A percentile compares a stretch with the other conserved stretches of the same genome.
phyloP scores from a whole-genome alignment of 78 protist genomes.

The Corallochytrium limacisporum region DNA sequence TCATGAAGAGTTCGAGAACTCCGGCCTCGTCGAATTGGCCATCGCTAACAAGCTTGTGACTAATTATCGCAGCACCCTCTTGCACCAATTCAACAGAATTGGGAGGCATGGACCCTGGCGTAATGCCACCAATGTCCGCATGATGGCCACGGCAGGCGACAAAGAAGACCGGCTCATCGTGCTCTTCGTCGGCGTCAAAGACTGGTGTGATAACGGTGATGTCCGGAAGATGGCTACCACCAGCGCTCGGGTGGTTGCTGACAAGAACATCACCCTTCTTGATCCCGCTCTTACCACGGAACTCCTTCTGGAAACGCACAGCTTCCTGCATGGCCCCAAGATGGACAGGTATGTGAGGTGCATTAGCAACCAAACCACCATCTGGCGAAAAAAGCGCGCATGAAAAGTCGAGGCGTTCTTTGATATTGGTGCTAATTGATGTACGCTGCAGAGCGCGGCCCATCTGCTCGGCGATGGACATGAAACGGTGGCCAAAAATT shows the following conservation, averaged over 20 bases:
- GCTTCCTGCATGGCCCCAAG: slow-evolving; percentile 85
- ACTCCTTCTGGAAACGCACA: slow-evolving; percentile 48
- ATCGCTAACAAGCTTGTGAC: slow-evolving; percentile 48
- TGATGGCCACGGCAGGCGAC: slow-evolving; percentile 93
- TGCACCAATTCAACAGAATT: slow-evolving; percentile 28
- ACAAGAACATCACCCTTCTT: slow-evolving; percentile 72
- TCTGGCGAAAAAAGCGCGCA: slow-evolving; percentile 84
- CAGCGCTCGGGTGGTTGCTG: slow-evolving; percentile 80
- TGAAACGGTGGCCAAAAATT: slow-evolving; percentile 77
- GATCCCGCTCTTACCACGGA: neutral
- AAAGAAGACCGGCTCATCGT: slow-evolving; percentile 54
- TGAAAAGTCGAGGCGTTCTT: slow-evolving; percentile 70
- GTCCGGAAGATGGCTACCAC: slow-evolving; percentile 92
- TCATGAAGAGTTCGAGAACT: slow-evolving; percentile 1
- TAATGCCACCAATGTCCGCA: slow-evolving; percentile 90
- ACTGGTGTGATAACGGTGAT: slow-evolving; percentile 90
- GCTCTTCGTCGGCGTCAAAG: slow-evolving; percentile 25
- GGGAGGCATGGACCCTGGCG: slow-evolving; percentile 94
- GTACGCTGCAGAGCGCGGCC: slow-evolving; percentile 85
- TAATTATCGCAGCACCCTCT: slow-evolving; percentile 73
- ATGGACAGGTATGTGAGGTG: slow-evolving; percentile 95
- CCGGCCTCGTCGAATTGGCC: slow-evolving; percentile 48
- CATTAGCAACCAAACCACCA: slow-evolving; percentile 86
- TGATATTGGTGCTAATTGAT: slow-evolving; percentile 78
- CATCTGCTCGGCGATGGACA: slow-evolving; percentile 97